Percentiles rank a stretch among this genome's conserved stretches.
These are phyloP conservation scores for Dipteronia sinensis DNA, from an alignment of 345 rosid genomes.

Conservation along the genomic window DNA sequence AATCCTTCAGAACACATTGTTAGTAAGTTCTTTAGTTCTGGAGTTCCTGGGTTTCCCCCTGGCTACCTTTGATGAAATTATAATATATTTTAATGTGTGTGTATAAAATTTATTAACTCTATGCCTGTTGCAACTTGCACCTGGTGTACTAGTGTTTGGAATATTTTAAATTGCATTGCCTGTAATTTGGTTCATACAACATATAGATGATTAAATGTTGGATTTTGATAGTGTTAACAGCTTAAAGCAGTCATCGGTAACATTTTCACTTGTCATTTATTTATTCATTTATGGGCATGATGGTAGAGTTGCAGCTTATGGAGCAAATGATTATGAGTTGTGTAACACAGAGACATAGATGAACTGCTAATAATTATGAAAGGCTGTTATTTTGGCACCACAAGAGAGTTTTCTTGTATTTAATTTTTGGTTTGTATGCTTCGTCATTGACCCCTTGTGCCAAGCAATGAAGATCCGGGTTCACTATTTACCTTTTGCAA, in stretches of 20 bases:
- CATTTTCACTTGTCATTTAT: not conserved
- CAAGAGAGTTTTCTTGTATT: not conserved
- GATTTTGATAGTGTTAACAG: not conserved
- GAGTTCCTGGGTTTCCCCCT: not conserved
- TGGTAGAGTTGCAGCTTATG: not conserved
- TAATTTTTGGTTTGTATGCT: not conserved
- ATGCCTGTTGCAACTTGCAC: not conserved
- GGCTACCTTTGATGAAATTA: not conserved
- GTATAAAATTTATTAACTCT: not conserved
- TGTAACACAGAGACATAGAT: not conserved
- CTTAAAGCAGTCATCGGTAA: not conserved
- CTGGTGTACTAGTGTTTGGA: not conserved
- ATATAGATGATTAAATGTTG: slow-evolving; percentile 8
- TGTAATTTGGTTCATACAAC: not conserved
- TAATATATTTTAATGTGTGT: not conserved
- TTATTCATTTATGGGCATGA: not conserved
- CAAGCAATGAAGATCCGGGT: not conserved
- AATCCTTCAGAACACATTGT: not conserved
- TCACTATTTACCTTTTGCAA: not conserved
- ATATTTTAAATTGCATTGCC: not conserved
- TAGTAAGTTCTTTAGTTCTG: not conserved
- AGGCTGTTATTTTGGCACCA: not conserved
- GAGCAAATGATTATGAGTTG: not conserved
- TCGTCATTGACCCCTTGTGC: not conserved
- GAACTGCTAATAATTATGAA: not conserved